Conservation (phyloP, 2,329 filamentous ascomycete species). For the Beauveria sp. region DNA sequence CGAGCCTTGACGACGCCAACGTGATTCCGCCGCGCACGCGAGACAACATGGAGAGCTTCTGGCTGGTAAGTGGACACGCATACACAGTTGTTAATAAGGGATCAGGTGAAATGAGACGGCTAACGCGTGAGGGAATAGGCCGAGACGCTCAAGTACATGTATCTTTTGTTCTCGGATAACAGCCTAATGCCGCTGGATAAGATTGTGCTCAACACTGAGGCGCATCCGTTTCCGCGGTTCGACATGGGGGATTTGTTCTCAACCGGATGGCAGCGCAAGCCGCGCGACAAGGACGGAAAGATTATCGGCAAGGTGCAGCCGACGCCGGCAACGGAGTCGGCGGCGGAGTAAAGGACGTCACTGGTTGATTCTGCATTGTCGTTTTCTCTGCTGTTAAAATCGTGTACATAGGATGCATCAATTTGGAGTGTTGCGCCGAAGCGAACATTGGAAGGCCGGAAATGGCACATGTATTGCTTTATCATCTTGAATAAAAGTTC, state of each 20-base stretch:
- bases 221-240: conserved; percentile 82
- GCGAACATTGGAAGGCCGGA: neutral
- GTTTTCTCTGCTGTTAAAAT: neutral
- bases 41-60: conserved; percentile 99
- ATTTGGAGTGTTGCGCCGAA: too few species aligned
- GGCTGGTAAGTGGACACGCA: conserved; percentile 59
- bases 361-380: neutral
- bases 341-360: neutral
- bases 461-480: neutral
- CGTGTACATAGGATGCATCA: neutral
- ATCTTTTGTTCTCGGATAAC: conserved; percentile 80
- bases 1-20: conserved; percentile 69
- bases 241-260: conserved; percentile 68
- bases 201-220: conserved; percentile 92
- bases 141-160: conserved; percentile 97
- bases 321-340: neutral
- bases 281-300: conserved; percentile 41
- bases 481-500: too few species aligned
- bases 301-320: conserved; percentile 18
- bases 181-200: conserved; percentile 79
- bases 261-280: conserved; percentile 73
- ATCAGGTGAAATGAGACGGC: neutral
- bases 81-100: neutral
- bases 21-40: conserved; percentile 57
- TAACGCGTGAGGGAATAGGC: conserved; percentile 45